Evolutionary conservation across 768 basidiomycete species (phyloP), one percentile per base, ranked within the genome.

Genomic region (Cytidiella melzeri): DNA sequence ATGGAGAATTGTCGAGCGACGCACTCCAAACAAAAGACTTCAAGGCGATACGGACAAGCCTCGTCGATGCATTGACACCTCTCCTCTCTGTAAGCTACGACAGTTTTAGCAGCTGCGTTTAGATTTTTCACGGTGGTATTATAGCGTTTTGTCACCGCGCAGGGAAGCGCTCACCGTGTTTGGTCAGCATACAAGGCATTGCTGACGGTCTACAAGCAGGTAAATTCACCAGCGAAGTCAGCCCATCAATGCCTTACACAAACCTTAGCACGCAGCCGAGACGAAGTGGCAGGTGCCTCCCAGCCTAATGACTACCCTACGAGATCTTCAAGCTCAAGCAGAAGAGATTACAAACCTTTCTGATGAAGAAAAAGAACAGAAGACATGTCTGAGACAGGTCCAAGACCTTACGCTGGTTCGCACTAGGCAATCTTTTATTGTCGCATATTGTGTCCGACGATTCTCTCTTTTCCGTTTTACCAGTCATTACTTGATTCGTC

Each of bases 141-240:
- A n/a, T n/a, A n/a, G n/a, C n/a, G n/a, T n/a, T n/a, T n/a, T n/a
- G n/a, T n/a, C n/a, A n/a, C n/a, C n/a, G n/a, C n/a, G n/a, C n/a
- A n/a, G n/a, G n/a, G n/a, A n/a, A n/a, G n/a, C n/a, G n/a, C n/a
- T n/a, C n/a, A n/a, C n/a, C n/a, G n/a, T n/a, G n/a, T n/a, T n/a
- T 65, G 68, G 55, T 60, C 59, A 3, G 69, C 73, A 15, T 75
- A 72, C 51, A 58, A 58, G 27, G 56, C 67, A 20, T 54, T 84
- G 34, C 57, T 84, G 48, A 67, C 70, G 56, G 68, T 70, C 42
- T 72, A 77, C 61, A 50, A 63, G 50, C 62, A 61, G 34, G 77
- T 79, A 57, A 50, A 60, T 52, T 2, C n/a, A 13, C 39, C 38
- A 20, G 36, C 30, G 39, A 49, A 45, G 24, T 50, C 44, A 20